Evolutionary conservation across 2,329 filamentous ascomycete species (phyloP).

Genomic region (Orbilia blumenaviensis): DNA sequence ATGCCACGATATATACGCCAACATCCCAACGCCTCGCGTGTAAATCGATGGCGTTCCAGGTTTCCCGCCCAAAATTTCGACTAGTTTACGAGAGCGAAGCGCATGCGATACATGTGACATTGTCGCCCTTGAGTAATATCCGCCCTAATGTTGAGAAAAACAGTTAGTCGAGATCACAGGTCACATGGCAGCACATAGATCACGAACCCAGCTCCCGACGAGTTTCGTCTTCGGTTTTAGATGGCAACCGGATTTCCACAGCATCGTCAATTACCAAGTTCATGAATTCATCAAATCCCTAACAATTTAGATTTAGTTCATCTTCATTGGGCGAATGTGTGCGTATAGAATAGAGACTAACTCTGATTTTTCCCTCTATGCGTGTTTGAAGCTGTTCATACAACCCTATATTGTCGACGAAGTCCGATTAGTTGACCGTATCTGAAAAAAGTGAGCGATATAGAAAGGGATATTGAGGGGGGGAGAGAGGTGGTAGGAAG

Average conservation of each 20-base stretch:
- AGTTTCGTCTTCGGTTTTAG: conserved; percentile 81
- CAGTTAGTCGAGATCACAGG: background rate
- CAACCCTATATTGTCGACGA: conserved; percentile 65
- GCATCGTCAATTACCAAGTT: conserved; percentile 97
- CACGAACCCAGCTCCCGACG: conserved; percentile 77
- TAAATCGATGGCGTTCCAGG: background rate
- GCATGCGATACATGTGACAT: conserved; percentile 63
- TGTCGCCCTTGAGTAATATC: conserved; percentile 74
- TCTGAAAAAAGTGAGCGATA: no score
- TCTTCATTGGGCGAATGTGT: background rate
- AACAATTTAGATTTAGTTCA: background rate
- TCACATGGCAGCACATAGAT: background rate
- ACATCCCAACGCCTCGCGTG: background rate
- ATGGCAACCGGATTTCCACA: conserved; percentile 85
- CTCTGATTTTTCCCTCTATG: conserved; percentile 95
- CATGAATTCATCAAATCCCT: conserved; percentile 99
- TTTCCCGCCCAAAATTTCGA: background rate
- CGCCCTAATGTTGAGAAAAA: conserved; percentile 64
- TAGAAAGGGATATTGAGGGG: no score
- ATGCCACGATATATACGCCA: background rate
- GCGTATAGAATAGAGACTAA: conserved; percentile 64
- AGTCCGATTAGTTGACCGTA: background rate
- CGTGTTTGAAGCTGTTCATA: conserved; percentile 94
- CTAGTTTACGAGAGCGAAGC: conserved; percentile 35
- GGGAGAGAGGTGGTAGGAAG: background rate